Percentiles rank a stretch among this genome's conserved stretches.
These are phyloP conservation scores for Pachysandra terminalis DNA, from an alignment of 164 flowering plant genomes.

Conservation along the genomic window DNA sequence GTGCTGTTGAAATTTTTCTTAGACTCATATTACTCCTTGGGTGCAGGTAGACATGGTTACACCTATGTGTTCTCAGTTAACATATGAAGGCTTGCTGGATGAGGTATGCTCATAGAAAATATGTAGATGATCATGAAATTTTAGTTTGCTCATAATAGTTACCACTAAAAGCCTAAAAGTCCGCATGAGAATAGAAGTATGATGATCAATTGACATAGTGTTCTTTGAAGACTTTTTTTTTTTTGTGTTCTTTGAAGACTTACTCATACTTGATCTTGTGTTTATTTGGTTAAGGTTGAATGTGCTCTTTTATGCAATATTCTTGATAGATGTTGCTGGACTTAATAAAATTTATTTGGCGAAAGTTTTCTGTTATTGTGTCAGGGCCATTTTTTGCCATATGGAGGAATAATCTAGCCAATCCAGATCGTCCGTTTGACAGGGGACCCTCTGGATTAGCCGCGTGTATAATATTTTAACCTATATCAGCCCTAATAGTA, in stretches of 20 bases:
- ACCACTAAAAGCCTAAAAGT: not conserved
- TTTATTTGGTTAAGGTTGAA: constrained; percentile 6
- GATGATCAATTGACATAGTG: not conserved
- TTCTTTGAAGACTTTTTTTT: no score
- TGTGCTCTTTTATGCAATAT: not conserved
- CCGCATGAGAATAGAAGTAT: no score
- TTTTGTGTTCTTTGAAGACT: not conserved
- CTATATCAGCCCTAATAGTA: no score
- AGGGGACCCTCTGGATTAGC: no score
- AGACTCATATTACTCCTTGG: not conserved
- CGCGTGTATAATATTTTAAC: no score
- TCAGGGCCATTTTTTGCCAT: no score
- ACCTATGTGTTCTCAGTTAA: constrained; percentile 91
- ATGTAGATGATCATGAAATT: not conserved
- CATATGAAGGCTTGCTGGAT: constrained; percentile 94
- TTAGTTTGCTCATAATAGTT: not conserved
- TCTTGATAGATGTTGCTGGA: not conserved
- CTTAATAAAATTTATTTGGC: no score
- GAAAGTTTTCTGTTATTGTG: no score
- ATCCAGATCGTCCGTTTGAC: no score
- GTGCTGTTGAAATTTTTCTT: not conserved
- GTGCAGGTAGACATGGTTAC: constrained; percentile 96
- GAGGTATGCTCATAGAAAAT: constrained; percentile 57
- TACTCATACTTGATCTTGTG: not conserved
- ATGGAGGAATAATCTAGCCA: no score